phyloP scores from a whole-genome alignment of 2,329 filamentous ascomycete genomes.

The Cladosporium sp. region DNA sequence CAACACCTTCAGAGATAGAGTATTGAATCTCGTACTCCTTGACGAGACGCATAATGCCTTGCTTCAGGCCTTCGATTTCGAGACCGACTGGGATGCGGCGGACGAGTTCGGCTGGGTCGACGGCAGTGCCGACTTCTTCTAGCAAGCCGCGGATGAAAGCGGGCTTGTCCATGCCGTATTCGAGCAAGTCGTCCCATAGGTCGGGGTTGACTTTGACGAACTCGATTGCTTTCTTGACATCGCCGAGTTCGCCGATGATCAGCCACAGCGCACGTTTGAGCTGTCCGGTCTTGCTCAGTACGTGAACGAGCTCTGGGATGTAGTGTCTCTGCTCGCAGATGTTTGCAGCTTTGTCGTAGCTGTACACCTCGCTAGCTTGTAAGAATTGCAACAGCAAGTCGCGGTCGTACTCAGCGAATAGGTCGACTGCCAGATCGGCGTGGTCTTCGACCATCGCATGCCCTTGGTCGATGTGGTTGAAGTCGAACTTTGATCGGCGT shows the following conservation, averaged over 20 bases:
- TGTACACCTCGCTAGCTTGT: conserved; percentile 76
- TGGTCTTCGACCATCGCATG: conserved; percentile 75
- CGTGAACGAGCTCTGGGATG: conserved; percentile 89
- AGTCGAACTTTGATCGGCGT: conserved; percentile 30
- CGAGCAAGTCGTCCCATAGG: conserved; percentile 89
- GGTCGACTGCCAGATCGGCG: conserved; percentile 78
- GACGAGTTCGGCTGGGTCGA: conserved; percentile 88
- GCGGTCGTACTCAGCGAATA: conserved; percentile 84
- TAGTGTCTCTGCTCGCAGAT: conserved; percentile 80
- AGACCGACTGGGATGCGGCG: conserved; percentile 88
- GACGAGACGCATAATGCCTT: conserved; percentile 86
- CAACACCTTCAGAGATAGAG: conserved; percentile 87
- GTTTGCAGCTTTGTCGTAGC: conserved; percentile 74
- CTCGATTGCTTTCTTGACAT: conserved; percentile 88
- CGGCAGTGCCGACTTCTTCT: conserved; percentile 89
- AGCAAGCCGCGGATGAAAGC: conserved; percentile 88
- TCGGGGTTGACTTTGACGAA: conserved; percentile 93
- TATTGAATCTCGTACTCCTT: conserved; percentile 95
- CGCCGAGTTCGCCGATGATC: conserved; percentile 88
- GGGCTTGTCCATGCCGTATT: conserved; percentile 97
- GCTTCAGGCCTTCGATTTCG: conserved; percentile 85
- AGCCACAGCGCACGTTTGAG: conserved; percentile 88
- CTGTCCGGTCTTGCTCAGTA: conserved; percentile 92
- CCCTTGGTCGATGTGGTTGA: conserved; percentile 51
- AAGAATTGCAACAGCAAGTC: conserved; percentile 82